Base-by-base conservation (phyloP, 306 rosid genomes). In the Cucumis cinereus region DNA sequence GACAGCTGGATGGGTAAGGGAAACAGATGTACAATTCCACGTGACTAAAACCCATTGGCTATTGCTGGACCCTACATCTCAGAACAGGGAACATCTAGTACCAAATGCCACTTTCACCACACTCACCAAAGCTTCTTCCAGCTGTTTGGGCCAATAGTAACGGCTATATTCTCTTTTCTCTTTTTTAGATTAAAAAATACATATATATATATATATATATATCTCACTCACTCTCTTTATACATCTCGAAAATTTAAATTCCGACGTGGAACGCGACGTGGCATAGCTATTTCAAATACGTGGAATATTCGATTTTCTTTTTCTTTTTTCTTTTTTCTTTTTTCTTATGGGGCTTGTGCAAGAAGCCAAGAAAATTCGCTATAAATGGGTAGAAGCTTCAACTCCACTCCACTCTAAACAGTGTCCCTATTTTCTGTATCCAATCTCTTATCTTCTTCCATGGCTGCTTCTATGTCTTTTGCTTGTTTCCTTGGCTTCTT, bases 1-100 rank as follows among this genome's bases (percentile, higher is more conserved):
- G 89, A 83, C 98, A 93, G 77, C 93, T 90, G 90, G 88, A 56
- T 75, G 62, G 23, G 30, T 28, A 61, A 56, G 9, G 28, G 53
- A 69, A 59, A 91, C 94, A 91, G 97, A 96, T 94, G 96, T 82
- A 63, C 0, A 0, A 0, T 0, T 15, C 28, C 79, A 77, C 79
- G 79, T 77, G 23, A 20, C 11, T 1, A 0, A 0, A 6, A 1
- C 1, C n/a, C 47, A 77, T 77, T 77, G 60, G 79, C 4, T 10
- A 1, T 0, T 1, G 2, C 22, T 9, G 24, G 30, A 26, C 54
- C 79, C 73, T n/a, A 47, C 66, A 15, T 15, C 45, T 22, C 49
- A 41, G 54, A 41, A 17, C 55, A 16, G 16, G 69, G 38, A 33
- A 17, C 79, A 76, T 52, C 43, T 49, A 43, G 36, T 77, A 77